A percentile compares a stretch with the other conserved stretches of the same genome.
These are phyloP conservation scores for Phascolomyces articulosus DNA, from an alignment of 371 early-diverging fungal genomes.

Conservation along the genomic window DNA sequence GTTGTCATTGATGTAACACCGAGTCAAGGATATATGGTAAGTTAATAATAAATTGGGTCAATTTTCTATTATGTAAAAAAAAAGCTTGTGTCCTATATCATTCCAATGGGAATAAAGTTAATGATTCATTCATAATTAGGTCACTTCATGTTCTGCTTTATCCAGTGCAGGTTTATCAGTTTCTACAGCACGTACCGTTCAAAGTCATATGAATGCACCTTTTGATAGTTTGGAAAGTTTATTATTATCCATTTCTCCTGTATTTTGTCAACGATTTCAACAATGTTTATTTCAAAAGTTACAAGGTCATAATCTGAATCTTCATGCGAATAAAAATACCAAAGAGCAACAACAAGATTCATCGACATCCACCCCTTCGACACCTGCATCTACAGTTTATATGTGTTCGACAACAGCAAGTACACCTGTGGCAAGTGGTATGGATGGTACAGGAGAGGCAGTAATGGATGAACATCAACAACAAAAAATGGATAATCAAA, in stretches of 20 bases:
- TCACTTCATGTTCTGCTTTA: conserved; percentile 36
- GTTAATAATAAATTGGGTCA: too few species aligned
- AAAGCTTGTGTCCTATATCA: too few species aligned
- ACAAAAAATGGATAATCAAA: neutral
- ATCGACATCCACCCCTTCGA: conserved; percentile 1
- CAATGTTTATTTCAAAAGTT: conserved; percentile 32
- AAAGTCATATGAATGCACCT: conserved; percentile 23
- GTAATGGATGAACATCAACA: conserved; percentile 3
- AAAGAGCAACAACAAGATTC: neutral
- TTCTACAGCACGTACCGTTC: conserved; percentile 25
- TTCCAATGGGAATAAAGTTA: too few species aligned
- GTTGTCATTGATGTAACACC: conserved; percentile 35
- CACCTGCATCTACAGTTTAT: too few species aligned
- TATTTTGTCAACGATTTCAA: conserved; percentile 43
- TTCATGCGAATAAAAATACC: too few species aligned
- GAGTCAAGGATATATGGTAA: conserved; percentile 42
- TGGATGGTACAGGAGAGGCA: conserved; percentile 12
- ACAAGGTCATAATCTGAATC: too few species aligned
- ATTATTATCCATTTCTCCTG: conserved; percentile 41
- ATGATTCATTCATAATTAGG: conserved; percentile 13
- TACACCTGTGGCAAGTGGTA: too few species aligned
- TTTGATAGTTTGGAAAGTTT: conserved; percentile 48
- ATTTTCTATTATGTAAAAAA: conserved; percentile 3
- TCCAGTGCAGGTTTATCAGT: conserved; percentile 20
- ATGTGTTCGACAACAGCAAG: too few species aligned